Base-by-base conservation (phyloP, 108 stramenopile genomes). In the Phaeodactylum tricornutum region DNA sequence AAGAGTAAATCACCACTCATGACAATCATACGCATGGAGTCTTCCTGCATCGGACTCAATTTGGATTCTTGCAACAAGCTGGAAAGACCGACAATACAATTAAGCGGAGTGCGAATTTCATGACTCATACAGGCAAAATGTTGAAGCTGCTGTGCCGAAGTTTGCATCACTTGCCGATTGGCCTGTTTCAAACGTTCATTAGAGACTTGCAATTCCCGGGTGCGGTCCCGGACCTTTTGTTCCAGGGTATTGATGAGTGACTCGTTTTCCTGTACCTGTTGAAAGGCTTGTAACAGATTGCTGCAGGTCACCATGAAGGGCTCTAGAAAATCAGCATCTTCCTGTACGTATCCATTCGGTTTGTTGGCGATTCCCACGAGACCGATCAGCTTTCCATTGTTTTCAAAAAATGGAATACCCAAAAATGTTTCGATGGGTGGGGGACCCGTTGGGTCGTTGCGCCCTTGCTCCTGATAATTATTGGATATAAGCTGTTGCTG, bases 281-380 rank as follows among this genome's bases (percentile, higher is more conserved):
- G 23, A 31, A 30, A 60, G 4, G 59, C 59, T 43, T 60, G 59
- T 24, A 60, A 51, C 20, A 62, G 53, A 47, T 62, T 62, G 53
- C 41, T 41, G 19, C 61, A 53, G n/a, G 61, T 62, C 8, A 54
- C 53, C 7, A 36, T 47, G 43, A 62, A 49, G 33, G 61, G 61
- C 24, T 62, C 61, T 15, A 62, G 29, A 28, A 62, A 62, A 2
- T 62, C 45, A 6, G 54, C 41, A 22, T 62, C 53, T 25, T 26
- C 34, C n/a, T 54, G 36, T 7, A 37, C 24, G 30, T 62, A 62
- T 24, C 53, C 53, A 16, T 36, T 43, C 12, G 52, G 52, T 29
- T 62, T 62, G 52, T 62, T 62, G 43, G 61, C 51, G 20, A 62
- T 54, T 9, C 61, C 52, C 7, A 62, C 53, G 36, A 54, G 53